Evolutionary conservation across 805 yeast species (phyloP), one percentile per base, ranked within the genome.

Genomic region (Suhomyces tanzawaensis): DNA sequence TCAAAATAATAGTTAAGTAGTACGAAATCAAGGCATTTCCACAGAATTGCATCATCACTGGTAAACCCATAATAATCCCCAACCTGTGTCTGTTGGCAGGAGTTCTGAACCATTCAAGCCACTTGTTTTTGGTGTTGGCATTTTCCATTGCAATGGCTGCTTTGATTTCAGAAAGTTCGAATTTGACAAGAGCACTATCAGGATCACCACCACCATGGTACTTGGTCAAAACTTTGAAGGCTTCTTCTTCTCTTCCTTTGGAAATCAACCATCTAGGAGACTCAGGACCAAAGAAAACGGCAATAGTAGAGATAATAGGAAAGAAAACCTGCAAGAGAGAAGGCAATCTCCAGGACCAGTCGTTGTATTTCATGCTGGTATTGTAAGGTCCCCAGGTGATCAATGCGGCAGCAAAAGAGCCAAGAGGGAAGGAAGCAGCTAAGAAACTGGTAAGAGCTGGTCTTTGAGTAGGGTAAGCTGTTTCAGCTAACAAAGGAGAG

Each of bases 351-450:
- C 69, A 67, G 38, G 62, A 48, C 30, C 30, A 28, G 19, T 28
- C 30, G 19, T 28, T 28, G 13, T 14, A 28, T 28, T 16, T 28
- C 30, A 28, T 28, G 13, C 30, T 28, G 17, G 52, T 49, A 29
- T 58, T 59, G 25, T 64, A 64, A 19, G 62, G 52, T 13, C 58
- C 66, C 45, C 58, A 63, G 30, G 60, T 58, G 15, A 63, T 48
- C 7, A 58, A 58, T 14, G 46, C 35, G 3, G 58, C 54, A 40
- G 51, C 46, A 39, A 52, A 42, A 36, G 52, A 53, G 26, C 64
- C 63, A 12, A 64, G 62, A 3, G 68, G 67, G 32, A 62, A 64
- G 12, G 65, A 62, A 14, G 66, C 58, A 19, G 61, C 59, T 24
- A 62, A 51, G 15, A 58, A 52, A 31, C 67, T 66, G 14, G 63